Conservation (phyloP, 129 eudicot species). For the Helichrysum umbraculigerum region DNA sequence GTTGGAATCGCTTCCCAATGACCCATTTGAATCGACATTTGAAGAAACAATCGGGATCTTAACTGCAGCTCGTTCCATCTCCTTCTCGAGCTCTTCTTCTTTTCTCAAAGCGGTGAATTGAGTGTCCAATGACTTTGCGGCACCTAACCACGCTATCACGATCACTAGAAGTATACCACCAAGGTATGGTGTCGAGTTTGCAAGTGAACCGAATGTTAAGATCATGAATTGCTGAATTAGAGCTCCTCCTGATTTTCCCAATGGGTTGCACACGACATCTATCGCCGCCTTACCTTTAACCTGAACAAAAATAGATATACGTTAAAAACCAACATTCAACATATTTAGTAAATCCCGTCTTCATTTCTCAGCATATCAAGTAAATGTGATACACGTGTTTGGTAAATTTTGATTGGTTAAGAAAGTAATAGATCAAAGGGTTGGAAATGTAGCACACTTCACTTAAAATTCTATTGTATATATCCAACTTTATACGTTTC, state of each 20-base stretch:
- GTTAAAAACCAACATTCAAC: not conserved
- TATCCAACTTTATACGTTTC: not conserved
- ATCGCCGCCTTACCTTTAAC: slow-evolving; percentile 98
- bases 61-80: slow-evolving; percentile 86
- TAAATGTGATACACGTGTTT: not conserved
- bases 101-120: slow-evolving; percentile 80
- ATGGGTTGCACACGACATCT: slow-evolving; percentile 96
- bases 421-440: not conserved
- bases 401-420: no score
- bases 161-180: slow-evolving; percentile 85
- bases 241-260: slow-evolving; percentile 98
- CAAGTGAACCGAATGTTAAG: slow-evolving; percentile 89
- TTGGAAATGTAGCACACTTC: not conserved
- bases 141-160: slow-evolving; percentile 89
- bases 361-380: not conserved
- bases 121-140: slow-evolving; percentile 78
- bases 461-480: not conserved
- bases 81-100: slow-evolving; percentile 96
- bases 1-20: slow-evolving; percentile 51
- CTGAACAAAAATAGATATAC: slow-evolving; percentile 30
- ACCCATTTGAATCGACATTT: slow-evolving; percentile 46
- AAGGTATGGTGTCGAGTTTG: slow-evolving; percentile 96
- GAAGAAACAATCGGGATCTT: slow-evolving; percentile 75
- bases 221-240: slow-evolving; percentile 98
- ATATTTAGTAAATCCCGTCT: not conserved